Evolutionary conservation across 2,329 filamentous ascomycete genomes (phyloP).

Genomic region (Penicillium psychrosexuale): DNA sequence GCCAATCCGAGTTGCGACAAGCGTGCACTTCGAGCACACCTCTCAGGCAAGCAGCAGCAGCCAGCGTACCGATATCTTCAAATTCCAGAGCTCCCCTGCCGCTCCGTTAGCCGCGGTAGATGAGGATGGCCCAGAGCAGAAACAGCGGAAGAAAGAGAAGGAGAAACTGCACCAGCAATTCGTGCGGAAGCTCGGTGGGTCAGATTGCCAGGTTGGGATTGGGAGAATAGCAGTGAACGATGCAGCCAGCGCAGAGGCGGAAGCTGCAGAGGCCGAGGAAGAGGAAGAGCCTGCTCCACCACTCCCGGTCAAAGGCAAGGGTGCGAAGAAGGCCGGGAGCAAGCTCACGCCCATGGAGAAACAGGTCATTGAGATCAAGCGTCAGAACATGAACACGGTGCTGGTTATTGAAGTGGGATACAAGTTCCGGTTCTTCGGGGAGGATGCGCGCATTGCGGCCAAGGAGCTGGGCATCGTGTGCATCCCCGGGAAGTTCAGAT

Average conservation of each 20-base stretch:
- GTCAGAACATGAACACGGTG: constrained; percentile 82
- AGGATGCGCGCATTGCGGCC: constrained; percentile 84
- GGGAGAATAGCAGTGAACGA: constrained; percentile 59
- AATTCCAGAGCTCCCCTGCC: constrained; percentile 54
- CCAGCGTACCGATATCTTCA: constrained; percentile 57
- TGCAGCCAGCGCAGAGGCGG: constrained; percentile 53
- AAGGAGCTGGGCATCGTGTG: constrained; percentile 93
- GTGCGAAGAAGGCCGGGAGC: constrained; percentile 67
- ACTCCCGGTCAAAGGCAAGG: constrained; percentile 44
- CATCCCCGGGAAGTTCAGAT: constrained; percentile 91
- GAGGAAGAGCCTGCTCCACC: constrained; percentile 48
- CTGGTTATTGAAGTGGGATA: constrained; percentile 95
- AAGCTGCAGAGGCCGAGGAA: constrained; percentile 58
- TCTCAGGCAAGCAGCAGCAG: constrained; percentile 40
- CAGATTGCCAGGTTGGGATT: constrained; percentile 72
- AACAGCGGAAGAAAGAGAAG: constrained; percentile 57
- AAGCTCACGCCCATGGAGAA: constrained; percentile 94
- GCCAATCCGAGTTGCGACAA: constrained; percentile 4
- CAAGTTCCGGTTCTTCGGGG: constrained; percentile 95
- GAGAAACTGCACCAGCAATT: constrained; percentile 77
- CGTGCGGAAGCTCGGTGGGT: constrained; percentile 82
- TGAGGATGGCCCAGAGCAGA: constrained; percentile 46
- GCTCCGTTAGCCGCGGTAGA: constrained; percentile 35
- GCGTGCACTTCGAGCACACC: constrained; percentile 9
- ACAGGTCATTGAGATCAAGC: constrained; percentile 91